Evolutionary conservation across 768 basidiomycete species (phyloP), one percentile per base, ranked within the genome.

Genomic region (Cystofilobasidium macerans): DNA sequence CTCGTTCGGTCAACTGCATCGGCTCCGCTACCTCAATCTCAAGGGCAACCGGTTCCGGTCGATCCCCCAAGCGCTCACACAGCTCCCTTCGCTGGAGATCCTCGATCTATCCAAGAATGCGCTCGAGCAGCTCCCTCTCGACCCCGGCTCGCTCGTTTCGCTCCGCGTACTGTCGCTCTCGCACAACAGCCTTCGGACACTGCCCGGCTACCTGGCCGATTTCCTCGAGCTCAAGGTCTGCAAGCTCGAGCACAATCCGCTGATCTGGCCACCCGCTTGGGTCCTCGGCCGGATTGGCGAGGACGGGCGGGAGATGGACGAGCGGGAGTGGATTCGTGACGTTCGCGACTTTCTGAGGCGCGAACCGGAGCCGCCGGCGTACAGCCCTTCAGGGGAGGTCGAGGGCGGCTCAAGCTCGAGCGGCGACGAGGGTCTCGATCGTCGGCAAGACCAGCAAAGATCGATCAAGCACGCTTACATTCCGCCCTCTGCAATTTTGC

Each of bases 51-150:
- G 79, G 62, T 85, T 99, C 71, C 79, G 85, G 3, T 79, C 81
- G 18, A 89, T 99, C 69, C 95, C 95, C 22, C 82, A 85, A 68
- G 90, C 89, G 61, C 92, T 97, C 73, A 57, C 30, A 48, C 48
- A 83, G 22, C 84, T 98, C 78, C 84, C 86, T 3, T 86, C 86
- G 8, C 80, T 99, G 62, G 94, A 99, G 77, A 94, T 92, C 66
- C 79, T 99, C 69, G 95, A 99, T 75, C 82, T 99, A 48, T 92
- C 89, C 70, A 85, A 88, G 70, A 99, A 99, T 78, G 89, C 86
- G 77, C 83, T 99, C 71, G 85, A 82, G 74, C 78, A 80, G 57
- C 78, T 98, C 26, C 95, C 95, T 14, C 77, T 82, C 5, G 1
- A 11, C 8, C 87, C 92, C 22, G 92, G 92, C 8, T 82, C 84